Evolutionary conservation across 805 yeast genomes (phyloP).

Genomic region (Candida krabiensis): DNA sequence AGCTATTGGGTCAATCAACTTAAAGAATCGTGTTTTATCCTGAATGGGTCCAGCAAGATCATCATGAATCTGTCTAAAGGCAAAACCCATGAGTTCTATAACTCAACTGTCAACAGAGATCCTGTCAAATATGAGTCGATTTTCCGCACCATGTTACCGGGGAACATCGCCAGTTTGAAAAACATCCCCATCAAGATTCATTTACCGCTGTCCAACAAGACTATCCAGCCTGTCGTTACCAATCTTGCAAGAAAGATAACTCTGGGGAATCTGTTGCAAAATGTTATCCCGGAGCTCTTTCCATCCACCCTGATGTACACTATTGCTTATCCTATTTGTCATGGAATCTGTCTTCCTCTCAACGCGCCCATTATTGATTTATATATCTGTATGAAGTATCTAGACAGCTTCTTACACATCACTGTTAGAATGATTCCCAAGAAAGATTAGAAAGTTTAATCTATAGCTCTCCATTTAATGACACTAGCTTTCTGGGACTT

Average conservation of each 20-base stretch:
- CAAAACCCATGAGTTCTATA: conserved; percentile 60
- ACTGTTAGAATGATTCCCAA: conserved; percentile 38
- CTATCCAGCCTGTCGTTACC: conserved; percentile 33
- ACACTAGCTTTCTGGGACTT: conserved; percentile 22
- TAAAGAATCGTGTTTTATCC: conserved; percentile 77
- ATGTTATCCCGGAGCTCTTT: conserved; percentile 46
- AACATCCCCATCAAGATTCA: conserved; percentile 51
- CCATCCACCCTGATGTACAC: conserved; percentile 37
- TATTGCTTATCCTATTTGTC: conserved; percentile 46
- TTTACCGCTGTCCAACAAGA: conserved; percentile 37
- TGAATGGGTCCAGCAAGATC: conserved; percentile 74
- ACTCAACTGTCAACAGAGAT: conserved; percentile 32
- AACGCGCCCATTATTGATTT: conserved; percentile 45
- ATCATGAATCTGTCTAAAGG: conserved; percentile 75
- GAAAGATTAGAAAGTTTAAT: neutral
- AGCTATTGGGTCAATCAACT: conserved; percentile 72
- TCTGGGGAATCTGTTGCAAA: conserved; percentile 41
- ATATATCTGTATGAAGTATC: conserved; percentile 43
- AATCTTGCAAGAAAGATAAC: conserved; percentile 23
- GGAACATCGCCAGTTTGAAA: conserved; percentile 23
- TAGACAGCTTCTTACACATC: conserved; percentile 69
- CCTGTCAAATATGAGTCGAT: conserved; percentile 22
- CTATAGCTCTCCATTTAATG: neutral
- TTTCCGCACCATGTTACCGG: conserved; percentile 29
- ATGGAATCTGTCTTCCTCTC: conserved; percentile 55